These are phyloP conservation scores for Scalesia atractyloides DNA, from an alignment of 129 eudicot genomes.

Conservation along the genomic window DNA sequence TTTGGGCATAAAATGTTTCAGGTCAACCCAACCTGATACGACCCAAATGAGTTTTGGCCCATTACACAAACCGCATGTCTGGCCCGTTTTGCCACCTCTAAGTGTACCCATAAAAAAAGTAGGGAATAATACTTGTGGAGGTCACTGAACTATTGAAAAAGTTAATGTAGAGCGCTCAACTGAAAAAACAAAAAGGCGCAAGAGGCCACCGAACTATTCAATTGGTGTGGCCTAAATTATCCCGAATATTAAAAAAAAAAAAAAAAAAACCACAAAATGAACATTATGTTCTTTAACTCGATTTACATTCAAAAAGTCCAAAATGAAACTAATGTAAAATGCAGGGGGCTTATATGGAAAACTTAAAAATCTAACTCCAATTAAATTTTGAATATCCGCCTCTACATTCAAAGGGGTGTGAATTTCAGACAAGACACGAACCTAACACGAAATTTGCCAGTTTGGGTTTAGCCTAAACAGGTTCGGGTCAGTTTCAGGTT, in stretches of 20 bases:
- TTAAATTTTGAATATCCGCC: background rate
- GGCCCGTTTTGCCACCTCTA: no score
- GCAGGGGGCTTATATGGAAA: background rate
- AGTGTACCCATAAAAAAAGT: background rate
- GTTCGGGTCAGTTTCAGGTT: no score
- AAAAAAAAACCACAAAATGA: no score
- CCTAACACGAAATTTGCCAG: no score
- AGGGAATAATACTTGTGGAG: constrained; percentile 1
- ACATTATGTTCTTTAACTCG: background rate
- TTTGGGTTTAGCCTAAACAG: no score
- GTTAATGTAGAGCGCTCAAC: constrained; percentile 1
- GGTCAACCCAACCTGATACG: background rate
- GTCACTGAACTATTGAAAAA: constrained; percentile 7
- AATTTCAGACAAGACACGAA: no score
- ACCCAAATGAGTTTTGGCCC: no score
- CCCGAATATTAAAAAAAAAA: no score
- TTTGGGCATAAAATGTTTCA: background rate
- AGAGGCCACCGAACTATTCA: background rate
- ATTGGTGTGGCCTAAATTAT: no score
- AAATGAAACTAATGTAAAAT: background rate
- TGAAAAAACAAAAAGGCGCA: background rate
- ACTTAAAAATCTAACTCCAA: background rate
- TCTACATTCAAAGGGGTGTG: no score
- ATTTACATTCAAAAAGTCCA: background rate
- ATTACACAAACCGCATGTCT: no score